Base-by-base conservation (phyloP, 225 moss, liverwort and hornwort species). In the Physcomitrium patens region DNA sequence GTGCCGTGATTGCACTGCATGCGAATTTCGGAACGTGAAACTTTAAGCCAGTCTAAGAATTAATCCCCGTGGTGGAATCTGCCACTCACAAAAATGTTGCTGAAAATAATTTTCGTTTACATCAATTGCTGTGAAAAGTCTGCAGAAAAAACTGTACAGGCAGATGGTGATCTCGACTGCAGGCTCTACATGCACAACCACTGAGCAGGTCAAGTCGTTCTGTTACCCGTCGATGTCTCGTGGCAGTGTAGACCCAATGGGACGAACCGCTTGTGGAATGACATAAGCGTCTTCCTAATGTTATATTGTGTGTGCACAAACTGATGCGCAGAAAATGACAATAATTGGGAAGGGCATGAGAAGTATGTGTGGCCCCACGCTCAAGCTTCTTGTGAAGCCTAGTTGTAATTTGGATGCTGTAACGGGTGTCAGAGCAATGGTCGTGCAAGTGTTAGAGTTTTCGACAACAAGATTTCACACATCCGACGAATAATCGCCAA, bases 321-420 rank as follows among this genome's bases (percentile, higher is more conserved):
- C 47, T 9, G 16, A 18, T 41, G 65, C 74, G 27, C 53, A 59
- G 69, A 53, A 78, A 47, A 69, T 70, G 74, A 78, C 74, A 70
- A 66, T 7, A 65, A 11, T 42, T 17, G 50, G 10, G 22, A 41
- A 42, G 58, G 26, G 22, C 17, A 16, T 45, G 68, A 20, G 8
- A 51, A 12, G 51, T 49, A 58, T 19, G 12, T 37, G 77, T 67
- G 68, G 77, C 27, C 81, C 77, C 81, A 72, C 68, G 72, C 31
- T 37, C 31, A 37, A 37, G 31, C 1, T 37, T 37, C 31, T 37
- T 37, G 31, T 37, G 31, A 37, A 2, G 5, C 31, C 31, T 37
- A 7, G 31, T 37, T 4, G 1, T 37, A 37, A 37, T 37, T 37
- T 20, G 18, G 56, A 41, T 8, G 78, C 56, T 47, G 56, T 17